A percentile compares a stretch with the other conserved stretches of the same genome.
phyloP scores from a whole-genome alignment of 345 rosid species.

The Acer saccharum region DNA sequence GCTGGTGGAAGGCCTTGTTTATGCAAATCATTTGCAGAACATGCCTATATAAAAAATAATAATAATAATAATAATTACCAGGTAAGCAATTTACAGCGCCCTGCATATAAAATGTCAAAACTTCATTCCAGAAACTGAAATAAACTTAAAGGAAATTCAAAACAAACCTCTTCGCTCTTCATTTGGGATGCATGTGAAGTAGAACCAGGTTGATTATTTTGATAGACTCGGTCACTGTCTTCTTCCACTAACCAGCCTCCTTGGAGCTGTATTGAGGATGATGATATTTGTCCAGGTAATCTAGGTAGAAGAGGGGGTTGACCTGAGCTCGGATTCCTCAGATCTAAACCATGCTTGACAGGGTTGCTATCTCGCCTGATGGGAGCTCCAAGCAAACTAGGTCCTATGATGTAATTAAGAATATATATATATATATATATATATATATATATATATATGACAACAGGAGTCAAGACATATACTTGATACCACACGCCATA shows the following conservation, averaged over 20 bases:
- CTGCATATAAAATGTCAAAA: not conserved
- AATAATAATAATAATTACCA: not conserved
- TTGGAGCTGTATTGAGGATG: slow-evolving; percentile 45
- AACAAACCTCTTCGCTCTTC: slow-evolving; percentile 78
- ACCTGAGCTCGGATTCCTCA: slow-evolving; percentile 61
- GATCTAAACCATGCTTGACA: slow-evolving; percentile 52
- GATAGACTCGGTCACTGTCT: slow-evolving; percentile 35
- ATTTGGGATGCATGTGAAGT: slow-evolving; percentile 45
- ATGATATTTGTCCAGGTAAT: slow-evolving; percentile 47
- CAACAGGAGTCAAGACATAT: slow-evolving; percentile 3
- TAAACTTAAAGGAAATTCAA: slow-evolving; percentile 10
- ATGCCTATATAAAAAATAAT: slow-evolving; percentile 35
- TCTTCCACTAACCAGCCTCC: slow-evolving; percentile 85
- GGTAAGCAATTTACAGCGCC: slow-evolving; percentile 5
- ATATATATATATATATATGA: slow-evolving; percentile 17
- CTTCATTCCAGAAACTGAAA: slow-evolving; percentile 11
- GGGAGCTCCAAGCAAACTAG: slow-evolving; percentile 91
- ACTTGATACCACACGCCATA: slow-evolving; percentile 8
- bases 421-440: slow-evolving; percentile 13
- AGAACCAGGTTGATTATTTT: slow-evolving; percentile 36
- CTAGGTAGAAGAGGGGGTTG: slow-evolving; percentile 74
- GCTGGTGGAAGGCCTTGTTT: slow-evolving; percentile 45
- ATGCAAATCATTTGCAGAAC: slow-evolving; percentile 43
- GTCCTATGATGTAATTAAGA: slow-evolving; percentile 49
- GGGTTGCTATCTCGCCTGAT: slow-evolving; percentile 55